These are phyloP conservation scores for Pestalotiopsis sp. DNA, from an alignment of 2,329 filamentous ascomycete genomes.

Conservation along the genomic window DNA sequence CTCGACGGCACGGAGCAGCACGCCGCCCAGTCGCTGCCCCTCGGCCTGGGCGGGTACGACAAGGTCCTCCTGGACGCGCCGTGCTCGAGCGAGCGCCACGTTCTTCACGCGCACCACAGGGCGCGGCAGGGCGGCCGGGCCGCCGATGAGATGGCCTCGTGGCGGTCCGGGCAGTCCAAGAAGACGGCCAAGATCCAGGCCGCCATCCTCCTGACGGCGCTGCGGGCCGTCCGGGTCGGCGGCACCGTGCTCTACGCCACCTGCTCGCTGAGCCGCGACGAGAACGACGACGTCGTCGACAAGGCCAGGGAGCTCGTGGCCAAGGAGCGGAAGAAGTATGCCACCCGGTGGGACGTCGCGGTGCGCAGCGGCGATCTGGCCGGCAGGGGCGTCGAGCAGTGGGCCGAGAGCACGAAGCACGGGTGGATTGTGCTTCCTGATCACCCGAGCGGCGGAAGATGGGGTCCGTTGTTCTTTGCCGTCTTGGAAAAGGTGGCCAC, in stretches of 20 bases:
- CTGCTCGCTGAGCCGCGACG: constrained; percentile 39
- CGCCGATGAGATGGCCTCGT: constrained; percentile 38
- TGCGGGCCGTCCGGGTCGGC: constrained; percentile 35
- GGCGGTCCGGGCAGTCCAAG: constrained; percentile 38
- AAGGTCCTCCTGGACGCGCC: constrained; percentile 43
- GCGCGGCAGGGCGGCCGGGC: constrained; percentile 31
- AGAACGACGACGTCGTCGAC: constrained; percentile 44
- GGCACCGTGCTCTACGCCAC: constrained; percentile 42
- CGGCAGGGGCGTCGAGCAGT: constrained; percentile 20
- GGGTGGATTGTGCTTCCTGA: constrained; percentile 44
- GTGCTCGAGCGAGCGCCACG: constrained; percentile 42
- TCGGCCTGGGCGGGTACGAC: constrained; percentile 37
- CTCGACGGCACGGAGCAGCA: constrained; percentile 29
- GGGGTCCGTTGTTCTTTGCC: constrained; percentile 43
- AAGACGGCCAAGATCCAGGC: constrained; percentile 35
- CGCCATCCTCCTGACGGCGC: constrained; percentile 38
- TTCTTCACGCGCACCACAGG: constrained; percentile 37
- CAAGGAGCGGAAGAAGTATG: constrained; percentile 39
- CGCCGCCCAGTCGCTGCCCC: constrained; percentile 27
- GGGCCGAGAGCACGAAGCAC: constrained; percentile 34
- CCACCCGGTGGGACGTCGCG: constrained; percentile 30
- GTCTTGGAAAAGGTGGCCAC: constrained; percentile 35
- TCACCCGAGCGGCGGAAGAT: constrained; percentile 33
- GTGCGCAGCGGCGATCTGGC: constrained; percentile 29
- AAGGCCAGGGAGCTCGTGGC: constrained; percentile 33